phyloP scores from a whole-genome alignment of 2,329 filamentous ascomycete species.

The Beauveria pseudobassiana region DNA sequence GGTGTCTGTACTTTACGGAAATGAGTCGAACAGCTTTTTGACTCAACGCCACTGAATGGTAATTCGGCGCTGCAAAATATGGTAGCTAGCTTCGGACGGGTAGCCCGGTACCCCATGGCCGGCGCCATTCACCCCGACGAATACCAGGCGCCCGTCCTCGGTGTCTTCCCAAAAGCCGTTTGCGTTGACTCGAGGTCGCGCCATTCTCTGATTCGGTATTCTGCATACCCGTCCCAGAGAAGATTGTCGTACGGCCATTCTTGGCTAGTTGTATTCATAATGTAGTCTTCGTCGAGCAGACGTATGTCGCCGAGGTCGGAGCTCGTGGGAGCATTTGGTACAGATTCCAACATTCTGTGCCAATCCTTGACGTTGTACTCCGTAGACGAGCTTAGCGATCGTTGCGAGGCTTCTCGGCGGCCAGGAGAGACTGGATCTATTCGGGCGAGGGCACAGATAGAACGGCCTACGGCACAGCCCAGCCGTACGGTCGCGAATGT shows the following conservation, averaged over 20 bases:
- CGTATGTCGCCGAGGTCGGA: constrained; percentile 9
- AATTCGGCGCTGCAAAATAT: constrained; percentile 1
- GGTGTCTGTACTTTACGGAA: background rate
- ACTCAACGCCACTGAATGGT: background rate
- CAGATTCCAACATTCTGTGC: background rate
- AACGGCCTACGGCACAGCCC: background rate
- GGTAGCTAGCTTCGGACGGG: background rate
- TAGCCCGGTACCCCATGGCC: constrained; percentile 31
- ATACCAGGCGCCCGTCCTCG: constrained; percentile 12
- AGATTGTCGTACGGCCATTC: constrained; percentile 30
- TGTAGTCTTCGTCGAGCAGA: constrained; percentile 14
- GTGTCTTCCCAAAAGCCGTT: constrained; percentile 14
- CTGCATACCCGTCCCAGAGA: constrained; percentile 34
- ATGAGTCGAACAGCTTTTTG: too few species aligned
- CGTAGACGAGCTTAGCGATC: background rate
- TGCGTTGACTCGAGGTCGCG: background rate
- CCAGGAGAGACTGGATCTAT: background rate
- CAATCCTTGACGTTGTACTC: background rate
- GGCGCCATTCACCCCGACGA: constrained; percentile 26
- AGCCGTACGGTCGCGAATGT: background rate
- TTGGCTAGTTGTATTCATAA: constrained; percentile 18
- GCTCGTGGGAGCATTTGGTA: background rate
- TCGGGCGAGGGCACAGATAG: background rate
- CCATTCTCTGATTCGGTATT: constrained; percentile 27
- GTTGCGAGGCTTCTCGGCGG: background rate